Evolutionary conservation across 208 protist genomes (phyloP).

Genomic region (Trichomonas vaginalis): DNA sequence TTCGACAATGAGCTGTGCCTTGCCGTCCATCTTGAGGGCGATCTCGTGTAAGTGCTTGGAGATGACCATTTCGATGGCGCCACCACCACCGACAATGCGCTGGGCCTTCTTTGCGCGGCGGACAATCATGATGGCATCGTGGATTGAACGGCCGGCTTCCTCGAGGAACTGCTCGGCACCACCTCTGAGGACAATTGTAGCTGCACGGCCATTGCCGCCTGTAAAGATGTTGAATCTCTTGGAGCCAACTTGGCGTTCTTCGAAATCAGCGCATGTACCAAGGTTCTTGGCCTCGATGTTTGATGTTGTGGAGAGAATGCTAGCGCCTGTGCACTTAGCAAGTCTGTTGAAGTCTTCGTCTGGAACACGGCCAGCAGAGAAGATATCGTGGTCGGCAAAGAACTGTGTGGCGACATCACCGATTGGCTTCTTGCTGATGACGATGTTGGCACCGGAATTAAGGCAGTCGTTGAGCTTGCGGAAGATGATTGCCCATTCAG

Average conservation of each 20-base stretch:
- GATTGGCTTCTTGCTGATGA: conserved; percentile 95
- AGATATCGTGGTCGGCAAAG: conserved; percentile 97
- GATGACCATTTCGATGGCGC: conserved; percentile 99
- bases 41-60: conserved; percentile 80
- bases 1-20: conserved; percentile 92
- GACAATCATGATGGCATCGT: conserved; percentile 93
- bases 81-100: conserved; percentile 93
- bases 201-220: conserved; percentile 59
- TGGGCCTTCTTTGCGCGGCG: conserved; percentile 58
- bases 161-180: conserved; percentile 95
- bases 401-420: conserved; percentile 99
- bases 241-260: conserved; percentile 93
- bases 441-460: conserved; percentile 77
- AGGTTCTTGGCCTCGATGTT: conserved; percentile 71
- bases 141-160: conserved; percentile 92
- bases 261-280: conserved; percentile 70
- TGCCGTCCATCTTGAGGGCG: conserved; percentile 82
- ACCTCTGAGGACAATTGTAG: conserved; percentile 64
- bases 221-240: conserved; percentile 96
- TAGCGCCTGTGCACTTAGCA: conserved; percentile 76
- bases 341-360: conserved; percentile 73
- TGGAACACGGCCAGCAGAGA: conserved; percentile 96
- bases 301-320: conserved; percentile 84
- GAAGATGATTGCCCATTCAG: conserved; percentile 99
- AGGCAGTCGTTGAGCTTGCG: conserved; percentile 97